Conservation (phyloP, 73 alveolate species). For the Urostyla sp. region DNA sequence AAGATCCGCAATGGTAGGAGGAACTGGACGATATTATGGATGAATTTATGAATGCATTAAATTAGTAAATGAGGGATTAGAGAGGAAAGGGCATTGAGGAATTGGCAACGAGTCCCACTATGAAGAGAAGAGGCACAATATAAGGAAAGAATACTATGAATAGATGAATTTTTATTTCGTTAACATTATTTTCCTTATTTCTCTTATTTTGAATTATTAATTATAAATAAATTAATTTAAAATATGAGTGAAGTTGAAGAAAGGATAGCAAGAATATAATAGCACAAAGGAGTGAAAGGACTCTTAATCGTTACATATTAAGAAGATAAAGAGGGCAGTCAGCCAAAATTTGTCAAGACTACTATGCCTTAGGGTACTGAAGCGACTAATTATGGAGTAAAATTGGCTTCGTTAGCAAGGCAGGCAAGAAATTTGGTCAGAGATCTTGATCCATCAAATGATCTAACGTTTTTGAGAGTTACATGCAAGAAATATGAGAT, state of each 20-base stretch:
- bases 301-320: slow-evolving; percentile 73
- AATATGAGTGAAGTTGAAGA: slow-evolving; percentile 79
- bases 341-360: slow-evolving; percentile 76
- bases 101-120: too few relatives aligned
- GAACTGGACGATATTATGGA: too few relatives aligned
- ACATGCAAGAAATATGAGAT: slow-evolving; percentile 95
- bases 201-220: too few relatives aligned
- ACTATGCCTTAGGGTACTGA: slow-evolving; percentile 76
- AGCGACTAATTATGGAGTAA: slow-evolving; percentile 79
- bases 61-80: too few relatives aligned
- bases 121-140: too few relatives aligned
- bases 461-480: slow-evolving; percentile 94
- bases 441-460: slow-evolving; percentile 90
- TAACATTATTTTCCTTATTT: too few relatives aligned
- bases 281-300: slow-evolving; percentile 87
- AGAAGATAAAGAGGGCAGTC: slow-evolving; percentile 45
- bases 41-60: too few relatives aligned
- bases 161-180: too few relatives aligned
- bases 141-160: too few relatives aligned
- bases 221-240: slow-evolving; percentile 20
- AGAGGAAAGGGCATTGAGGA: too few relatives aligned
- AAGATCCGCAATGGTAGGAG: too few relatives aligned
- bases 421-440: slow-evolving; percentile 84
- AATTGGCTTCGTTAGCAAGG: slow-evolving; percentile 73
- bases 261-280: slow-evolving; percentile 76